phyloP scores from a whole-genome alignment of 352 stramenopile genomes.

The Phytopythium sindhum region DNA sequence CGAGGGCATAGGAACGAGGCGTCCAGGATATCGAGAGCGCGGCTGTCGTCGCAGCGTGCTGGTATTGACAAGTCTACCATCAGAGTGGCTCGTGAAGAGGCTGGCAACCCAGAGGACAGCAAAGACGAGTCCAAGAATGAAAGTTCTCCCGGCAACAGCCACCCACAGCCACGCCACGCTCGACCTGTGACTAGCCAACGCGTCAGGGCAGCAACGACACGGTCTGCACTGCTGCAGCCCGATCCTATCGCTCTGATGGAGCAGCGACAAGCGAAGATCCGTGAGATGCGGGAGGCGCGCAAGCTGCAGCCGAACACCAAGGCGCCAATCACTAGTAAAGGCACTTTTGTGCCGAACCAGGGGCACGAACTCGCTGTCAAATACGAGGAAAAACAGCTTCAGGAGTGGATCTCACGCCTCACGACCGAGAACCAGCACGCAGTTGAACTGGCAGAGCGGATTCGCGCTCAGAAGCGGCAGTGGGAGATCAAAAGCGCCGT shows the following conservation, averaged over 20 bases:
- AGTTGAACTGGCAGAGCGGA: conserved; percentile 19
- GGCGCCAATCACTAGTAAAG: background rate
- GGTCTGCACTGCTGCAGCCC: background rate
- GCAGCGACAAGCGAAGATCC: conserved; percentile 24
- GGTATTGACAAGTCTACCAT: background rate
- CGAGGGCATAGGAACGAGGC: background rate
- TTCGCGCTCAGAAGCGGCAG: conserved; percentile 17
- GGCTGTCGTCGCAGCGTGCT: background rate
- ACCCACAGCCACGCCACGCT: background rate
- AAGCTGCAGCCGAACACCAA: conserved; percentile 8
- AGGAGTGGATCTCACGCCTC: conserved; percentile 28
- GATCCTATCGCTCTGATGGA: conserved; percentile 28
- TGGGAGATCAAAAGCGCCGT: conserved; percentile 1
- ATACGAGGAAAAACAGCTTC: conserved; percentile 13
- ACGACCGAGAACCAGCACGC: conserved; percentile 29
- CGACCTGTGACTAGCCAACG: background rate
- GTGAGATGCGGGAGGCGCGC: conserved; percentile 19
- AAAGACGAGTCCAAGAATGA: background rate
- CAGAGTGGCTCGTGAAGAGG: background rate
- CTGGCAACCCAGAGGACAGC: background rate
- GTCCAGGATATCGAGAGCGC: background rate
- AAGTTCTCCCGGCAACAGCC: background rate
- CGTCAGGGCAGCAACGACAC: background rate
- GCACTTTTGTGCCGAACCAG: background rate
- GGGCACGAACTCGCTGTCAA: background rate